Evolutionary conservation across 441 rosid genomes (phyloP).

Genomic region (Adansonia rubrostipa): DNA sequence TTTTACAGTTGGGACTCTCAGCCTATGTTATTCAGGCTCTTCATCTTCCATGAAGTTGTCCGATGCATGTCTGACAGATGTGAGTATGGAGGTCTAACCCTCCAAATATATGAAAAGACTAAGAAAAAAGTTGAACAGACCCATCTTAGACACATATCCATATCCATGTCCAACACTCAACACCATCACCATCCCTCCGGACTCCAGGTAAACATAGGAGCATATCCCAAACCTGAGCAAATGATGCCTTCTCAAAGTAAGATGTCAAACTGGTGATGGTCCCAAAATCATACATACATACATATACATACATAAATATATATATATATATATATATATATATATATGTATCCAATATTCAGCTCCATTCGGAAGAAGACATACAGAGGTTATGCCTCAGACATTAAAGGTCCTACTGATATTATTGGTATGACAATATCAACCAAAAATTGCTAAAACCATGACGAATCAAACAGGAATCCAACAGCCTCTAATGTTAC

Average conservation of each 20-base stretch:
- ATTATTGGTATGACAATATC: no score
- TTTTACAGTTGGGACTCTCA: neutral
- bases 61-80: neutral
- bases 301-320: no score
- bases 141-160: neutral
- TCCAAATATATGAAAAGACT: neutral
- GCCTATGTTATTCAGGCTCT: neutral
- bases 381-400: no score
- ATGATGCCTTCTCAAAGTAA: neutral
- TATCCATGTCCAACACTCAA: neutral
- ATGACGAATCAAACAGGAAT: no score
- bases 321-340: no score
- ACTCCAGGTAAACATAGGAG: neutral
- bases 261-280: neutral
- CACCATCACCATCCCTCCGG: slow-evolving; percentile 34
- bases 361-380: no score
- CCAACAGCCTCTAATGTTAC: no score
- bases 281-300: neutral
- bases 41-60: neutral
- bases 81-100: slow-evolving; percentile 31
- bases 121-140: neutral
- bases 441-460: no score
- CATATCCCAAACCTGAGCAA: neutral
- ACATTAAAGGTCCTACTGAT: no score
- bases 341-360: neutral